phyloP scores from a whole-genome alignment of 805 yeast species.

The Saccharomyces jurei region DNA sequence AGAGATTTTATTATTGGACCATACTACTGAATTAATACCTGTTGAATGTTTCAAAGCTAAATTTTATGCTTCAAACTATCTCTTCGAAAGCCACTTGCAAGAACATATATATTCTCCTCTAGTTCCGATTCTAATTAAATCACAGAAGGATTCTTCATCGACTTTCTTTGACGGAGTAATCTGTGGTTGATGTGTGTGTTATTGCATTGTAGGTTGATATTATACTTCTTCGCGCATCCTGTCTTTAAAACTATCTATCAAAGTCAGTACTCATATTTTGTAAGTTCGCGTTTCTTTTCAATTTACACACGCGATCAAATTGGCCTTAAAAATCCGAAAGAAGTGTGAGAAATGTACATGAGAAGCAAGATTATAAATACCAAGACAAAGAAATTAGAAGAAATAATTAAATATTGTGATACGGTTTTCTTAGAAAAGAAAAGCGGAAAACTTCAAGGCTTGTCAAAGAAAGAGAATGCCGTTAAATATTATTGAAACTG shows the following conservation, averaged over 20 bases:
- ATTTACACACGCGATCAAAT: conserved; percentile 10
- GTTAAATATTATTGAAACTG: conserved; percentile 64
- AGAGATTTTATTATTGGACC: too few relatives aligned
- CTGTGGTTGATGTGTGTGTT: not conserved
- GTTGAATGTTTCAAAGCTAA: too few relatives aligned
- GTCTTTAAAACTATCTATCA: not conserved
- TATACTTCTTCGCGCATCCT: not conserved
- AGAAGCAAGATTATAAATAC: not conserved
- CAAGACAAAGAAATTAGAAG: not conserved
- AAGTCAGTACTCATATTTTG: not conserved
- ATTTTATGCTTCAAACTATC: too few relatives aligned
- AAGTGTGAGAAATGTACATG: not conserved
- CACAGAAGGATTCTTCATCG: not conserved
- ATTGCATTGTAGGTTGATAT: not conserved
- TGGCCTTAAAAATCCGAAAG: conserved; percentile 6
- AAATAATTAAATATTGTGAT: not conserved
- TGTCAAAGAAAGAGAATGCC: conserved; percentile 53
- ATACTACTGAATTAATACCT: not conserved
- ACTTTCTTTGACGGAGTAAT: not conserved
- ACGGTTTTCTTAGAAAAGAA: not conserved
- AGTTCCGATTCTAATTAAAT: too few relatives aligned
- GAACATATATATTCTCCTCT: too few relatives aligned
- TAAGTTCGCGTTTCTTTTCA: conserved; percentile 2
- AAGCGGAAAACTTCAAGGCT: not conserved
- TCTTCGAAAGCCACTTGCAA: too few relatives aligned